A percentile compares a stretch with the other conserved stretches of the same genome.
These are phyloP conservation scores for Populus trichocarpa DNA, from an alignment of 441 rosid species.

Conservation along the genomic window DNA sequence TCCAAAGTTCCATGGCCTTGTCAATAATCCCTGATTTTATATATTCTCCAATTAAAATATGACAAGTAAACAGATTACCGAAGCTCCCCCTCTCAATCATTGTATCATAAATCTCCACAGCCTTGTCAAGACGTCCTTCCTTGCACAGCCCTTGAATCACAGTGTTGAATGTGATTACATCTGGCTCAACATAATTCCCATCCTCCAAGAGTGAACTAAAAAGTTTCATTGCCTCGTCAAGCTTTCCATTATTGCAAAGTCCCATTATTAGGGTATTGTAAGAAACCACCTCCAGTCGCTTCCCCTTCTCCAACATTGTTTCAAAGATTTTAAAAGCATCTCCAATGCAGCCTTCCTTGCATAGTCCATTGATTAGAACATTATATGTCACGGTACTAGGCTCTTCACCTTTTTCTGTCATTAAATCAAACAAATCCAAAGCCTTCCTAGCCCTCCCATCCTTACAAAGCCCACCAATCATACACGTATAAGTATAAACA, in stretches of 20 bases:
- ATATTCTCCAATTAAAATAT: conserved; percentile 43
- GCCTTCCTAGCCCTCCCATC: conserved; percentile 47
- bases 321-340: conserved; percentile 61
- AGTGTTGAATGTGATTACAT: conserved; percentile 57
- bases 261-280: conserved; percentile 56
- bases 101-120: conserved; percentile 54
- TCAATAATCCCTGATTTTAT: conserved; percentile 42
- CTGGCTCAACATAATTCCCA: conserved; percentile 34
- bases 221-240: conserved; percentile 56
- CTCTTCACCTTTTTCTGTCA: conserved; percentile 44
- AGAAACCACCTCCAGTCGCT: conserved; percentile 52
- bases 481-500: conserved; percentile 40
- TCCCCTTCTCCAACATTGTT: conserved; percentile 52
- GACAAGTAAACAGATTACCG: conserved; percentile 45
- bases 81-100: conserved; percentile 42
- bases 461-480: conserved; percentile 59
- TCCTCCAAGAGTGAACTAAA: conserved; percentile 38
- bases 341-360: conserved; percentile 45
- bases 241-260: conserved; percentile 43
- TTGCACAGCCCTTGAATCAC: conserved; percentile 70
- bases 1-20: conserved; percentile 62
- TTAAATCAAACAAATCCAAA: conserved; percentile 43
- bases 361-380: conserved; percentile 53
- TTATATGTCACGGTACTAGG: conserved; percentile 53
- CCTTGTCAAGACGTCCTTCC: conserved; percentile 58